Percentiles rank a stretch among this genome's conserved stretches.
Conservation (phyloP, 169 alveolate species). For the Plasmodium fragile region DNA sequence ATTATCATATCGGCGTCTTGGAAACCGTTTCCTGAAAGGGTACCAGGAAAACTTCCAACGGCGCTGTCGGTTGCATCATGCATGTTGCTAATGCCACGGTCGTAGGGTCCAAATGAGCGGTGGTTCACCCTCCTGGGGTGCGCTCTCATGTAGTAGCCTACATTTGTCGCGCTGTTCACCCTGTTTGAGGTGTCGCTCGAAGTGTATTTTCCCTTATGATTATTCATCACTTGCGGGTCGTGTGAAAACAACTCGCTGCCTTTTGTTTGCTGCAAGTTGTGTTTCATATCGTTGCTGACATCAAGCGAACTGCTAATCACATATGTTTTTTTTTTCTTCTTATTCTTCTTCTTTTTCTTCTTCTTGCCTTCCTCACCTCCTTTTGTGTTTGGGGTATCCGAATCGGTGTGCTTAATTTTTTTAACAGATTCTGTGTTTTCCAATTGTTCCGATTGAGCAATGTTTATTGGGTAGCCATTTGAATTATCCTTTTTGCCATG, state of each 20-base stretch:
- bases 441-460: neutral
- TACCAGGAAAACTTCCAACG: neutral
- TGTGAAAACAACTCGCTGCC: neutral
- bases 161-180: neutral
- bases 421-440: neutral
- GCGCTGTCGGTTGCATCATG: neutral
- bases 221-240: neutral
- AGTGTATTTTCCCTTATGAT: neutral
- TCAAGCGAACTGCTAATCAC: neutral
- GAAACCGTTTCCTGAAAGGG: neutral
- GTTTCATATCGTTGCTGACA: neutral
- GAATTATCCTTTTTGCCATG: neutral
- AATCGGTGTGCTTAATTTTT: neutral
- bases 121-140: neutral
- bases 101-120: neutral
- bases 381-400: neutral
- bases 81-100: neutral
- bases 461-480: neutral
- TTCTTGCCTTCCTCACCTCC: neutral
- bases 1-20: constrained; percentile 13
- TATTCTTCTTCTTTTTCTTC: neutral
- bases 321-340: too few relatives aligned
- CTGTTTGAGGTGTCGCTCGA: neutral
- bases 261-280: neutral
- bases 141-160: neutral